Evolutionary conservation across 306 rosid species (phyloP).

Genomic region (Cucumis melo): DNA sequence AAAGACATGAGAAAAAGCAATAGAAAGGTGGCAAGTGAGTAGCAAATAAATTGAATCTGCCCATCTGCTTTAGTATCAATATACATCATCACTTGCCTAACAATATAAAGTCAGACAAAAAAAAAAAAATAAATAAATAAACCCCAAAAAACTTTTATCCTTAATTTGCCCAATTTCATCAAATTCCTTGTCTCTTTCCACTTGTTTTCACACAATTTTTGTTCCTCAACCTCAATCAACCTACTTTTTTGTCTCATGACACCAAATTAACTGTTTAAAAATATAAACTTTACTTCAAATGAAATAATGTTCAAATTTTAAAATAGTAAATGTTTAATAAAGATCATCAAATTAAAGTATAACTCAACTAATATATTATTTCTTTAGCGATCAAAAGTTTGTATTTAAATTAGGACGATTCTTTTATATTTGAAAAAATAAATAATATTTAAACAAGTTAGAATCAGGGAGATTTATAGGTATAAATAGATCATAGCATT

Average conservation of each 20-base stretch:
- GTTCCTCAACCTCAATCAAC: not conserved
- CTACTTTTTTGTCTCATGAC: not conserved
- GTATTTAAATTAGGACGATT: too few species aligned
- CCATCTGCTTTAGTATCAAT: not conserved
- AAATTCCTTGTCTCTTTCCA: not conserved
- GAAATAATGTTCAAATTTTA: not conserved
- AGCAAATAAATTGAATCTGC: not conserved
- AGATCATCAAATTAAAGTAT: too few species aligned
- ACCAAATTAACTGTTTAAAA: not conserved
- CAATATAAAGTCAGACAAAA: conserved; percentile 6
- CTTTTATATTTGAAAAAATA: too few species aligned
- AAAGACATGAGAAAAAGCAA: not conserved
- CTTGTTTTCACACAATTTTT: not conserved
- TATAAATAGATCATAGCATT: too few species aligned
- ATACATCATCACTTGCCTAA: conserved; percentile 2
- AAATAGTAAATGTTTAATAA: too few species aligned
- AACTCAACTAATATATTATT: too few species aligned
- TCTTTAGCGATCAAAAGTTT: too few species aligned
- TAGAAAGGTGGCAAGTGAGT: not conserved
- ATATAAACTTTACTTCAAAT: not conserved
- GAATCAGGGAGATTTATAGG: too few species aligned
- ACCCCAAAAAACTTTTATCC: not conserved
- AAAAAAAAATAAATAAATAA: not conserved
- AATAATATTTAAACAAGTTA: too few species aligned
- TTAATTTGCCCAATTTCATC: not conserved